phyloP scores from a whole-genome alignment of 1,284 basidiomycete genomes.

The Prillingera fragicola region DNA sequence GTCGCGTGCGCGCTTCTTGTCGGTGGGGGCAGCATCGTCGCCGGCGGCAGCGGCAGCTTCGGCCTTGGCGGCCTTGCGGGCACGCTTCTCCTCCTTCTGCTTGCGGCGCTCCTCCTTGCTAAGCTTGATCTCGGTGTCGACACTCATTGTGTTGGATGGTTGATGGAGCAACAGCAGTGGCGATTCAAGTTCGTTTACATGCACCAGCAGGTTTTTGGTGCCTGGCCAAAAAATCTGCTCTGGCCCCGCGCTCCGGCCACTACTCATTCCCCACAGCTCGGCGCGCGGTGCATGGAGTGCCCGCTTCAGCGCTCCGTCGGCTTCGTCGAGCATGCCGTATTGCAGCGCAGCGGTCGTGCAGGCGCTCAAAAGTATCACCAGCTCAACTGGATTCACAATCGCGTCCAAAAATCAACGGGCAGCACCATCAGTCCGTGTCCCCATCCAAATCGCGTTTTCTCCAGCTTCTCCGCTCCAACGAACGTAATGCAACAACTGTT shows the following conservation, averaged over 20 bases:
- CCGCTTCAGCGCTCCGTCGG: no score
- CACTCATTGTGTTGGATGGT: constrained; percentile 30
- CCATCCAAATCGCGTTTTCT: no score
- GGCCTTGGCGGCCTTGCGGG: constrained; percentile 33
- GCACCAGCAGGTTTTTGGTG: constrained; percentile 3
- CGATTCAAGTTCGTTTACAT: background rate
- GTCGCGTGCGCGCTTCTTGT: constrained; percentile 34
- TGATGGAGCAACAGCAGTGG: background rate
- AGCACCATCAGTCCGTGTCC: no score
- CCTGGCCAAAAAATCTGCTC: constrained; percentile 7
- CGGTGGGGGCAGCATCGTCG: constrained; percentile 21
- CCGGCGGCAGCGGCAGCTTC: constrained; percentile 11
- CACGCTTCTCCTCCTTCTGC: constrained; percentile 34
- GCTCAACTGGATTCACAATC: no score
- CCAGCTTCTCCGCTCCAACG: no score
- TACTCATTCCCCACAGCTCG: background rate
- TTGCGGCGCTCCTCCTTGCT: constrained; percentile 36
- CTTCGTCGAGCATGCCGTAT: no score
- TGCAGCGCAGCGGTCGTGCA: no score
- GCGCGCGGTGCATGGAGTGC: no score
- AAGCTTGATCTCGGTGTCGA: constrained; percentile 27
- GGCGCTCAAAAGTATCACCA: no score
- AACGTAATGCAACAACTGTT: no score
- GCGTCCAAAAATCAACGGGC: no score
- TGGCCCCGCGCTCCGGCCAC: background rate